These are phyloP conservation scores for Globisporangium paddicum DNA, from an alignment of 352 stramenopile genomes.

Conservation along the genomic window DNA sequence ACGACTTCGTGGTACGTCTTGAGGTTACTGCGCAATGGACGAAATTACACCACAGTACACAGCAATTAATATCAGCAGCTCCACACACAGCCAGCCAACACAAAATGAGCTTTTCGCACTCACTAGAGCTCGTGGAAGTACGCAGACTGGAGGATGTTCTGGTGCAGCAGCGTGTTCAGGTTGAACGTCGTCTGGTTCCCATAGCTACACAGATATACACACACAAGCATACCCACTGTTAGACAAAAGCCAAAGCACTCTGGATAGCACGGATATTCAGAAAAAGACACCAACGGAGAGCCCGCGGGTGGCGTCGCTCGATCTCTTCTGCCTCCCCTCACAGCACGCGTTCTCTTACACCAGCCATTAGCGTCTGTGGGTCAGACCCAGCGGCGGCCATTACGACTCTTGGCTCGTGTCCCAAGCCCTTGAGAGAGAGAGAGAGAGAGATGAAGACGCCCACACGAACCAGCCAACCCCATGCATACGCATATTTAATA, in stretches of 20 bases:
- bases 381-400: not conserved
- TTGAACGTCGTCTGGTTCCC: constrained; percentile 93
- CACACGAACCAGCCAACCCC: constrained; percentile 3
- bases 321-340: not conserved
- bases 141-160: constrained; percentile 93
- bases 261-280: not conserved
- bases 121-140: constrained; percentile 96
- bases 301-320: not conserved
- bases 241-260: not conserved
- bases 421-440: constrained; percentile 2
- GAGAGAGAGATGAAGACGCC: constrained; percentile 3
- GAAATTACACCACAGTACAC: too few species aligned
- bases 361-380: not conserved
- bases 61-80: not conserved
- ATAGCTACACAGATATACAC: constrained; percentile 38
- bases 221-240: not conserved
- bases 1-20: constrained; percentile 97
- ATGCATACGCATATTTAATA: not conserved
- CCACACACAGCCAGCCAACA: not conserved
- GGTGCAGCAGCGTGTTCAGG: constrained; percentile 93
- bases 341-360: not conserved
- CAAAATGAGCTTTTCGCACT: constrained; percentile 5
- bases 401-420: not conserved
- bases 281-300: constrained; percentile 4
- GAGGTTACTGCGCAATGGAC: constrained; percentile 50